A percentile compares a stretch with the other conserved stretches of the same genome.
These are phyloP conservation scores for Cladophialophora immunda DNA, from an alignment of 2,329 filamentous ascomycete species.

Conservation along the genomic window DNA sequence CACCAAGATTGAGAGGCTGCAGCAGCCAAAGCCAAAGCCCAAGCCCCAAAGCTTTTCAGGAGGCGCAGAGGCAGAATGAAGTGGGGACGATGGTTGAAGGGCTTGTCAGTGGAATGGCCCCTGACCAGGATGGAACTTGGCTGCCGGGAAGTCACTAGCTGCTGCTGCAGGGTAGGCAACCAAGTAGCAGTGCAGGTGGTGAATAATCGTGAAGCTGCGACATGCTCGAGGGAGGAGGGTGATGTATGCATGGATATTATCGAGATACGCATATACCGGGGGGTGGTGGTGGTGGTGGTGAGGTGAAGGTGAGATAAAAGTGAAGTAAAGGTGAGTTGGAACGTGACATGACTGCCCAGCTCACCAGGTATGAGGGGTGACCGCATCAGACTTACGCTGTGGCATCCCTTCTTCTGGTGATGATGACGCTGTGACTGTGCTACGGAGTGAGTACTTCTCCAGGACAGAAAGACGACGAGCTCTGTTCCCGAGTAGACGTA, in stretches of 20 bases:
- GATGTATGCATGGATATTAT: neutral
- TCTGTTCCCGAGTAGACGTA: too few species aligned
- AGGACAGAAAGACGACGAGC: too few species aligned
- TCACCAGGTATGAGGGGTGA: too few species aligned
- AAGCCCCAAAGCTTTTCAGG: neutral
- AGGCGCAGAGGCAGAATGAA: neutral
- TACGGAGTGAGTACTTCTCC: too few species aligned
- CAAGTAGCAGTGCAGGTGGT: neutral
- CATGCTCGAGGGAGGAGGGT: neutral
- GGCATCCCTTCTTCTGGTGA: too few species aligned
- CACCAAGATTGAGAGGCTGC: neutral
- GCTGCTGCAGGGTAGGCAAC: neutral
- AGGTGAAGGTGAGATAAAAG: neutral
- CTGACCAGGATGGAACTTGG: constrained; percentile 6
- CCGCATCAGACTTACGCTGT: too few species aligned
- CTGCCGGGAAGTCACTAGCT: neutral
- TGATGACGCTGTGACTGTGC: too few species aligned
- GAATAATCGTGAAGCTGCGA: constrained; percentile 1
- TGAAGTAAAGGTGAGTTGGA: neutral
- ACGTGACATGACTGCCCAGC: neutral
- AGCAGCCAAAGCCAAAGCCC: neutral
- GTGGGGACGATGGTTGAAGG: constrained; percentile 4
- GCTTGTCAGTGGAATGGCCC: neutral
- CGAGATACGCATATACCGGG: too few species aligned
- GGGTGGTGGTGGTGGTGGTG: too few species aligned